phyloP scores from a whole-genome alignment of 768 basidiomycete species.

The Russula foetens region DNA sequence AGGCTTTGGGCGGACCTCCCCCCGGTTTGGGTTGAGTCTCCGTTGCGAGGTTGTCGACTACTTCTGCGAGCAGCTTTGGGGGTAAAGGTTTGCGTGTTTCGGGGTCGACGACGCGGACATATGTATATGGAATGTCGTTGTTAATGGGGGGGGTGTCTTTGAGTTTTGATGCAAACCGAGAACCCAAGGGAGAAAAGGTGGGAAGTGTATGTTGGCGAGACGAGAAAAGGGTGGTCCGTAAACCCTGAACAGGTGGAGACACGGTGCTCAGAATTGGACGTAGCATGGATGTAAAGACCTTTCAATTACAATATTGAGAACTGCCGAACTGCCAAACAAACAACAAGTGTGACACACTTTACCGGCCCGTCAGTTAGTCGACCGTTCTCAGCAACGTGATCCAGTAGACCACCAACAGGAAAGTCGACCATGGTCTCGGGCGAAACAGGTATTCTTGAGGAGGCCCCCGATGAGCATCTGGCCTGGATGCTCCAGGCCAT shows the following conservation, averaged over 20 bases:
- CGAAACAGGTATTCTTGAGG: background rate
- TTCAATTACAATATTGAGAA: too few species aligned
- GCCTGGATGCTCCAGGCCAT: slow-evolving; percentile 81
- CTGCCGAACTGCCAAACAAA: too few species aligned
- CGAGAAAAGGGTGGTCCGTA: background rate
- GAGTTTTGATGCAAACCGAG: slow-evolving; percentile 1
- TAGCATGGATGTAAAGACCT: background rate
- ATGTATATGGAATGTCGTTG: slow-evolving; percentile 13
- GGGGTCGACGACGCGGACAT: slow-evolving; percentile 19
- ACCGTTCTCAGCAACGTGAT: too few species aligned
- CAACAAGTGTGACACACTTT: too few species aligned
- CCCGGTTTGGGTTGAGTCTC: background rate
- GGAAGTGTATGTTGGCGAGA: background rate
- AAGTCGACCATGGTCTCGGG: background rate
- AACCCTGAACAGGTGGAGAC: background rate
- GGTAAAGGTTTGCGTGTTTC: slow-evolving; percentile 15
- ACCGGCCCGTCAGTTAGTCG: too few species aligned
- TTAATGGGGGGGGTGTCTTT: slow-evolving; percentile 14
- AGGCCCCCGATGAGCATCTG: slow-evolving; percentile 28
- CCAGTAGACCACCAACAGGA: background rate
- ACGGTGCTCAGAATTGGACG: background rate
- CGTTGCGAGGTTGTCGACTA: slow-evolving; percentile 9
- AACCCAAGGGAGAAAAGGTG: background rate
- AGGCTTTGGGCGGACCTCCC: background rate
- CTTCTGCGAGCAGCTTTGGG: slow-evolving; percentile 9